A percentile compares a stretch with the other conserved stretches of the same genome.
phyloP scores from a whole-genome alignment of 2,329 filamentous ascomycete species.

The Aplosporella prunicola region DNA sequence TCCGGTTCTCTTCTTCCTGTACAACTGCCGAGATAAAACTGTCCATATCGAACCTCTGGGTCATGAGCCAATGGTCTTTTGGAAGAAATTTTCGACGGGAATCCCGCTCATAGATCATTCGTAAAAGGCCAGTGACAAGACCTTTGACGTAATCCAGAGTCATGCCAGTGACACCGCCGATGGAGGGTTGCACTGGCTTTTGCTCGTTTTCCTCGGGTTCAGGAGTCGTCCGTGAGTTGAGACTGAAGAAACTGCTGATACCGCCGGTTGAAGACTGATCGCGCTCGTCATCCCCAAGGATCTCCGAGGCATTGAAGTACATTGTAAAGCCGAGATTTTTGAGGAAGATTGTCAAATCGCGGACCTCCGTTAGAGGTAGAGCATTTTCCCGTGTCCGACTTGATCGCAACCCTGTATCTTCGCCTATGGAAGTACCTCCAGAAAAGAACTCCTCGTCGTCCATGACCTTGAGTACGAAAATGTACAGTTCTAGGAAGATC shows the following conservation, averaged over 20 bases:
- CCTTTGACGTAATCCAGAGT: slow-evolving; percentile 69
- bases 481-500: slow-evolving; percentile 88
- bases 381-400: slow-evolving; percentile 48
- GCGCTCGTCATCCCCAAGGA: slow-evolving; percentile 37
- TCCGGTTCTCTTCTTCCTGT: slow-evolving; percentile 69
- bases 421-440: slow-evolving; percentile 27
- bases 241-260: slow-evolving; percentile 26
- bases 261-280: slow-evolving; percentile 38
- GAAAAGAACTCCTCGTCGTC: slow-evolving; percentile 94
- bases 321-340: slow-evolving; percentile 86
- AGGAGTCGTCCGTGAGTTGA: slow-evolving; percentile 7
- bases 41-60: slow-evolving; percentile 73
- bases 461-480: slow-evolving; percentile 82
- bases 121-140: slow-evolving; percentile 69
- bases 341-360: slow-evolving; percentile 67
- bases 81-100: slow-evolving; percentile 80
- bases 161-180: slow-evolving; percentile 59
- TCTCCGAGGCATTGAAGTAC: slow-evolving; percentile 70
- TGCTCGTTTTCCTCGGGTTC: slow-evolving; percentile 16
- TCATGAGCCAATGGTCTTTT: slow-evolving; percentile 89
- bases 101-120: slow-evolving; percentile 87
- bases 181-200: slow-evolving; percentile 31
- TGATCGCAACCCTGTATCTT: slow-evolving; percentile 3
- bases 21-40: slow-evolving; percentile 81
- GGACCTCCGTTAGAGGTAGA: slow-evolving; percentile 61